A percentile compares a stretch with the other conserved stretches of the same genome.
phyloP scores from a whole-genome alignment of 2,329 filamentous ascomycete genomes.

The Pezicula rhizophila region DNA sequence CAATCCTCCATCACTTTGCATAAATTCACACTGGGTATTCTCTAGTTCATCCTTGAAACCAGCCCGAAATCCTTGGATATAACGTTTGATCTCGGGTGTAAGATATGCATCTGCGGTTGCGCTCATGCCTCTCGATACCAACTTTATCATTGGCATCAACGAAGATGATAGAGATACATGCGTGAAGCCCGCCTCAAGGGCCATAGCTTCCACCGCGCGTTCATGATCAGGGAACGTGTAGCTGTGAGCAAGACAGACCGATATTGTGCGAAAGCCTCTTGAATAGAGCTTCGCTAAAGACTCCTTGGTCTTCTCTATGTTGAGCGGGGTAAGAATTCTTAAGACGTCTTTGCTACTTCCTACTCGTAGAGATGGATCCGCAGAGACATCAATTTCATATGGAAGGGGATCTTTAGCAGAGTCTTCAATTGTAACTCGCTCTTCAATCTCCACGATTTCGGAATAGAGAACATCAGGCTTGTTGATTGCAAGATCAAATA shows the following conservation, averaged over 20 bases:
- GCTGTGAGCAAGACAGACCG: not conserved
- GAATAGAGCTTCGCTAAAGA: slow-evolving; percentile 19
- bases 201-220: slow-evolving; percentile 51
- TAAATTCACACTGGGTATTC: slow-evolving; percentile 69
- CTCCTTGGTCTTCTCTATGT: slow-evolving; percentile 31
- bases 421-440: slow-evolving; percentile 61
- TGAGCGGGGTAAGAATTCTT: slow-evolving; percentile 52
- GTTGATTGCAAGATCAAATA: slow-evolving; percentile 63
- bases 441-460: slow-evolving; percentile 62
- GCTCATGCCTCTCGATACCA: slow-evolving; percentile 57
- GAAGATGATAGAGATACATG: slow-evolving; percentile 60
- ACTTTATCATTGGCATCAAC: slow-evolving; percentile 64
- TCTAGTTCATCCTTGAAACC: slow-evolving; percentile 51
- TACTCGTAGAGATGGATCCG: slow-evolving; percentile 44
- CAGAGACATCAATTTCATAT: not conserved
- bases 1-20: slow-evolving; percentile 41
- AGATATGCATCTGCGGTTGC: slow-evolving; percentile 65
- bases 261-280: not conserved
- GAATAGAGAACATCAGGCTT: slow-evolving; percentile 64
- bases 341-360: slow-evolving; percentile 61
- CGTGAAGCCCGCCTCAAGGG: slow-evolving; percentile 56
- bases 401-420: not conserved
- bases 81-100: slow-evolving; percentile 60
- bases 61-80: slow-evolving; percentile 60
- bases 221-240: slow-evolving; percentile 53